These are phyloP conservation scores for Suhomyces kunorum DNA, from an alignment of 1,139 yeast species.

Conservation along the genomic window DNA sequence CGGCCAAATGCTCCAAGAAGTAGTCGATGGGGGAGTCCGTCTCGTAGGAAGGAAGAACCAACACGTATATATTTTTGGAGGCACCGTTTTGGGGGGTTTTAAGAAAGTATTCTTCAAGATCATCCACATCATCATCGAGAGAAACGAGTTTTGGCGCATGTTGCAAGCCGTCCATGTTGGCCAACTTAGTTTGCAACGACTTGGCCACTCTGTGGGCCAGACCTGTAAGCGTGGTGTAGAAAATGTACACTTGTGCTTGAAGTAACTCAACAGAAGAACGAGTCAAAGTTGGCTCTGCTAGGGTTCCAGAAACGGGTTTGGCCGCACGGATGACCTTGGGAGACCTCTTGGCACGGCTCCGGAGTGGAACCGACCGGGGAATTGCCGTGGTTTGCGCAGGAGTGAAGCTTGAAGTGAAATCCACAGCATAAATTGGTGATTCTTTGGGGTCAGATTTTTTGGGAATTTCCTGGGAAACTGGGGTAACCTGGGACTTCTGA, in stretches of 20 bases:
- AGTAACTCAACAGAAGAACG: constrained; percentile 34
- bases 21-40: constrained; percentile 91
- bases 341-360: constrained; percentile 29
- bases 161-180: constrained; percentile 32
- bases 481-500: background rate
- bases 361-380: constrained; percentile 21
- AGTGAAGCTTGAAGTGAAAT: constrained; percentile 41
- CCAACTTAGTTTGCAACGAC: constrained; percentile 40
- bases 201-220: constrained; percentile 72
- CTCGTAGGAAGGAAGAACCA: constrained; percentile 88
- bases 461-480: background rate
- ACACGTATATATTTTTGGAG: constrained; percentile 56
- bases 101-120: constrained; percentile 79
- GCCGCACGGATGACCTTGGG: constrained; percentile 45
- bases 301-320: constrained; percentile 23
- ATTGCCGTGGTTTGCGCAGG: constrained; percentile 27
- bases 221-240: constrained; percentile 86
- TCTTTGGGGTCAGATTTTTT: constrained; percentile 11
- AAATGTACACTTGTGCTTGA: constrained; percentile 57
- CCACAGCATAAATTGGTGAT: constrained; percentile 46
- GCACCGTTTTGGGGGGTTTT: constrained; percentile 51
- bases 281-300: constrained; percentile 29
- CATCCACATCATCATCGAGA: constrained; percentile 79
- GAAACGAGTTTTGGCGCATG: constrained; percentile 58
- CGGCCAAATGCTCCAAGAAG: constrained; percentile 76